Conservation (phyloP, 2,329 filamentous ascomycete genomes). For the Magnaporthiopsis poae region DNA sequence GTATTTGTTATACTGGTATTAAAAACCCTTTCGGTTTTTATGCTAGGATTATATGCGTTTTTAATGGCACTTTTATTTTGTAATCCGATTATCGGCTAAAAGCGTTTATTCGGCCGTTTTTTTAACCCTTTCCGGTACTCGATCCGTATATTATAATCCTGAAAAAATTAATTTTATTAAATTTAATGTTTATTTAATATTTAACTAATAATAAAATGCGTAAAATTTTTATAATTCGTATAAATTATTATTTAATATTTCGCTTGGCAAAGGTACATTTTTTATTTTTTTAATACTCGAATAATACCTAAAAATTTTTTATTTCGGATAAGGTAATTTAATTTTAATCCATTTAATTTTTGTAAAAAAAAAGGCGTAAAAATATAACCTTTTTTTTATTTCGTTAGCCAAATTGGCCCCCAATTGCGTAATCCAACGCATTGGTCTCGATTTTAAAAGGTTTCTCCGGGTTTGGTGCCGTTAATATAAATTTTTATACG, state of each 20-base stretch:
- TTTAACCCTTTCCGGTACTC: conserved; percentile 3
- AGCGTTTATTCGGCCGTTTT: conserved; percentile 14
- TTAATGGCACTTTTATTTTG: conserved; percentile 14
- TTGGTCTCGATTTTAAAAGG: conserved; percentile 16
- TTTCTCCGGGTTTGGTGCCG: conserved; percentile 12
- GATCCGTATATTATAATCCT: conserved; percentile 10
- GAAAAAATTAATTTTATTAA: conserved; percentile 17
- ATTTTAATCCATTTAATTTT: too few species aligned
- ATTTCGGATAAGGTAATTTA: too few species aligned
- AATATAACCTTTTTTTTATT: not conserved
- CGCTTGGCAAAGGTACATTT: too few species aligned
- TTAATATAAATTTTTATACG: conserved; percentile 13
- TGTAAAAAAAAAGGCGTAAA: not conserved
- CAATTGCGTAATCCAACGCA: conserved; percentile 13
- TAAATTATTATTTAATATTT: conserved; percentile 17
- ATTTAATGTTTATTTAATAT: conserved; percentile 18
- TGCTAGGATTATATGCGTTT: conserved; percentile 19
- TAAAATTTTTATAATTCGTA: conserved; percentile 21
- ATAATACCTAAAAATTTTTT: too few species aligned
- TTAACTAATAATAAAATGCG: conserved; percentile 19
- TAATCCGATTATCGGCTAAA: conserved; percentile 18
- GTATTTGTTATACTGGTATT: not conserved
- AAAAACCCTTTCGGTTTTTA: conserved; percentile 15
- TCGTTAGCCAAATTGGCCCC: conserved; percentile 11
- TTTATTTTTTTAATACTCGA: too few species aligned